Percentiles rank a stretch among this genome's conserved stretches.
phyloP scores from a whole-genome alignment of 805 yeast genomes.

The Cyberlindnera mississippiensis region DNA sequence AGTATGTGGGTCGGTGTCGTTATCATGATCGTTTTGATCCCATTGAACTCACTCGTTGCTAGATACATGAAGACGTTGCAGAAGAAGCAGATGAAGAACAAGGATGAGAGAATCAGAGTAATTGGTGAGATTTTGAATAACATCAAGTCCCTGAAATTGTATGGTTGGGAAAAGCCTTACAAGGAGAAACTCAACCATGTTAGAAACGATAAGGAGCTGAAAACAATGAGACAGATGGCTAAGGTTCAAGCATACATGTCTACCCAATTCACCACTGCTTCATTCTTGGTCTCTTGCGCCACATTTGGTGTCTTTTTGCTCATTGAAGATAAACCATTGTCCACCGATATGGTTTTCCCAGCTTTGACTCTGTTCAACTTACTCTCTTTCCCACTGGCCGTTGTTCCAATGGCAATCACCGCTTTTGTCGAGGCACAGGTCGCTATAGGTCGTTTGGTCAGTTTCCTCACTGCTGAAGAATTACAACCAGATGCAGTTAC shows the following conservation, averaged over 20 bases:
- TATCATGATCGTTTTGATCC: conserved; percentile 73
- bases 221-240: conserved; percentile 72
- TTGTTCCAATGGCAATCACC: conserved; percentile 87
- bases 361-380: conserved; percentile 86
- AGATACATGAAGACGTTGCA: conserved; percentile 67
- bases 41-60: conserved; percentile 70
- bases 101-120: conserved; percentile 88
- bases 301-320: conserved; percentile 81
- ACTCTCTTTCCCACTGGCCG: conserved; percentile 86
- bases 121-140: conserved; percentile 86
- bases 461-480: conserved; percentile 72
- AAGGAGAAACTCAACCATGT: conserved; percentile 68
- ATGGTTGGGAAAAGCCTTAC: conserved; percentile 94
- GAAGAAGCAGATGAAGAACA: conserved; percentile 80
- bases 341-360: conserved; percentile 90
- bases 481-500: conserved; percentile 75
- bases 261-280: conserved; percentile 82
- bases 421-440: conserved; percentile 86
- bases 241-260: conserved; percentile 62
- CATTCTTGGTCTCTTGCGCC: conserved; percentile 82
- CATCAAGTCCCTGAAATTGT: conserved; percentile 86
- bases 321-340: conserved; percentile 57
- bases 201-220: conserved; percentile 83
- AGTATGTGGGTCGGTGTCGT: conserved; percentile 97
- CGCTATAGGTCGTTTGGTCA: conserved; percentile 68